Conservation (phyloP, 2,329 filamentous ascomycete genomes). For the Lachnellula suecica region DNA sequence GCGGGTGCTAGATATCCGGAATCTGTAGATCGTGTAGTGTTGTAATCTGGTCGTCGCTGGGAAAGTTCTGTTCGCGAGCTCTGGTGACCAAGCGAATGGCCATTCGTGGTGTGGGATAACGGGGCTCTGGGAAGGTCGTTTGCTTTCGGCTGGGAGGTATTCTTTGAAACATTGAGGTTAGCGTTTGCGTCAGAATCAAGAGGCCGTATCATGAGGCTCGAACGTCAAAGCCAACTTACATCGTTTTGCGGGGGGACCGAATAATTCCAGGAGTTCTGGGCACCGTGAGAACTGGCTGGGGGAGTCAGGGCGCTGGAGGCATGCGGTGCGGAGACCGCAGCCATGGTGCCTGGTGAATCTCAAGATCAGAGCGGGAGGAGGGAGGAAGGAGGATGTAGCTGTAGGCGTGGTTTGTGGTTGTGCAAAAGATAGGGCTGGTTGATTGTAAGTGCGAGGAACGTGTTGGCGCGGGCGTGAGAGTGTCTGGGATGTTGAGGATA, state of each 20-base stretch:
- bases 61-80: constrained; percentile 26
- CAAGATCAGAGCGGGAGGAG: constrained; percentile 8
- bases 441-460: too few relatives aligned
- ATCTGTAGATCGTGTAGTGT: constrained; percentile 18
- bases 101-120: constrained; percentile 23
- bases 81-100: constrained; percentile 17
- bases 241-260: constrained; percentile 29
- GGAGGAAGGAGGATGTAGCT: too few relatives aligned
- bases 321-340: constrained; percentile 36
- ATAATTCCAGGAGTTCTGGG: constrained; percentile 31
- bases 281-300: constrained; percentile 31
- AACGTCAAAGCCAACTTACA: constrained; percentile 26
- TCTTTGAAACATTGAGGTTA: constrained; percentile 14
- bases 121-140: constrained; percentile 21
- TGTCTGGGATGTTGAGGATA: constrained; percentile 15
- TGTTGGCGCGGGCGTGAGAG: constrained; percentile 2
- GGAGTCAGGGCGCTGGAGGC: constrained; percentile 32
- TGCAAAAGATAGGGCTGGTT: too few relatives aligned
- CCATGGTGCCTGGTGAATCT: constrained; percentile 25
- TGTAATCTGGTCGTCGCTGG: constrained; percentile 18
- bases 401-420: too few relatives aligned
- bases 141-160: constrained; percentile 15
- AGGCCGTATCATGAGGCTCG: too few relatives aligned
- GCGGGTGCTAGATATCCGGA: constrained; percentile 34
- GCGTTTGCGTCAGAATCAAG: too few relatives aligned